Evolutionary conservation across 176 grass and related monocot species (phyloP).

Genomic region (Olyra latifolia): DNA sequence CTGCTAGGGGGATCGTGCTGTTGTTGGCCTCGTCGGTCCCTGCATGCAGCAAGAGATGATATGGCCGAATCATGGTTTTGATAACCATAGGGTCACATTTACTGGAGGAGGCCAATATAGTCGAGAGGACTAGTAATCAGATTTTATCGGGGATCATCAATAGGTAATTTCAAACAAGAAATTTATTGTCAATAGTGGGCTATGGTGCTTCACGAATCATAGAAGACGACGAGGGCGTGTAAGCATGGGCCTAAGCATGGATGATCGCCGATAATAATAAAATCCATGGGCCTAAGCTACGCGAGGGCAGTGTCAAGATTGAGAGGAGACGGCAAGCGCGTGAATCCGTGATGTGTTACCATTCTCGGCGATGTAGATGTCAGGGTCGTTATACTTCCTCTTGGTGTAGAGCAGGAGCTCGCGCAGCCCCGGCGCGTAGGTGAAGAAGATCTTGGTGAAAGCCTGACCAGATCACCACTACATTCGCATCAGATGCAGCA

Average conservation of each 20-base stretch:
- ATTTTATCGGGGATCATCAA: too few relatives aligned
- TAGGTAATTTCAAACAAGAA: too few relatives aligned
- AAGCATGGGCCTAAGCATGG: too few relatives aligned
- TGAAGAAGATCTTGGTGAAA: constrained; percentile 46
- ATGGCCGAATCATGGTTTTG: not conserved
- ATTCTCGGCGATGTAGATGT: constrained; percentile 62
- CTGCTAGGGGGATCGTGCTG: constrained; percentile 19
- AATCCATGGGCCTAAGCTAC: not conserved
- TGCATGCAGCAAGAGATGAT: not conserved
- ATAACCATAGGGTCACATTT: too few relatives aligned
- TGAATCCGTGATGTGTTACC: constrained; percentile 9
- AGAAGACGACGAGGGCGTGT: too few relatives aligned
- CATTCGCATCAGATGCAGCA: not conserved
- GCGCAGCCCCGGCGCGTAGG: constrained; percentile 43
- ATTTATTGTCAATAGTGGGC: too few relatives aligned
- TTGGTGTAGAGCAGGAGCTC: constrained; percentile 60
- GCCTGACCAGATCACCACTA: not conserved
- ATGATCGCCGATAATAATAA: too few relatives aligned
- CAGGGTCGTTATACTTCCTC: constrained; percentile 46
- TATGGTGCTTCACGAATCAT: too few relatives aligned
- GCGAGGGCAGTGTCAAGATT: not conserved
- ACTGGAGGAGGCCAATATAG: too few relatives aligned
- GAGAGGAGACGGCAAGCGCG: not conserved
- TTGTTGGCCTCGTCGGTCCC: constrained; percentile 51
- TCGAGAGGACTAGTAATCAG: too few relatives aligned